Base-by-base conservation (phyloP, 2,329 filamentous ascomycete species). In the Aspergillus pseudonomiae region DNA sequence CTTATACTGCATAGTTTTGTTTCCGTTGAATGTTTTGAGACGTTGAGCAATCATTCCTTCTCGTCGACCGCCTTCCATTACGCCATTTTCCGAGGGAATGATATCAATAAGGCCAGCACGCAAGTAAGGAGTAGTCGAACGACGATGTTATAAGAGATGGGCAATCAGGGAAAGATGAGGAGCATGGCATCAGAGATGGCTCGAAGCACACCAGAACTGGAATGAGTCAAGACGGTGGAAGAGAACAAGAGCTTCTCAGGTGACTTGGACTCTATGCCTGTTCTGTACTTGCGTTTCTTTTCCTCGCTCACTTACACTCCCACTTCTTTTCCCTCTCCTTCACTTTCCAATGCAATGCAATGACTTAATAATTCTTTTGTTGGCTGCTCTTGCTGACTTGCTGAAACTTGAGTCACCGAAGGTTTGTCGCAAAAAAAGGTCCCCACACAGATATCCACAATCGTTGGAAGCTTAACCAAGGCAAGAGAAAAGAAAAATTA, bases 61-160 rank as follows among this genome's bases (percentile, higher is more conserved):
- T 68, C 50, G 41, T 65, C 46, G 52, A 62, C 32, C 46, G 28
- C 63, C 48, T 41, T 50, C 45, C 56, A 63, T 69, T 69, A 70
- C 66, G 68, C 68, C 68, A 70, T 70, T 68, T 66, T 56, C 28
- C 19, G 54, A 48, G 21, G 53, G 39, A 55, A 70, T 66, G 67
- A 60, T 65, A 68, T 63, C 63, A 68, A 67, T 50, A 56, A 24
- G 36, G 43, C 24, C 46, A 63, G 63, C 34, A 63, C 50, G 62
- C 53, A 65, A 62, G 59, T 41, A 62, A 45, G 63, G 45, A 36
- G n/a, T 24, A 19, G n/a, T 19, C 32, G 30, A 55, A 36, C 11
- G 32, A 28, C 24, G 26, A 60, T 46, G 48, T 16, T 48, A 55
- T 39, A 39, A 55, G 21, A 26, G n/a, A 12, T 16, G 1, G 21